Base-by-base conservation (phyloP, 1,284 basidiomycete genomes). In the Malassezia obtusa region DNA sequence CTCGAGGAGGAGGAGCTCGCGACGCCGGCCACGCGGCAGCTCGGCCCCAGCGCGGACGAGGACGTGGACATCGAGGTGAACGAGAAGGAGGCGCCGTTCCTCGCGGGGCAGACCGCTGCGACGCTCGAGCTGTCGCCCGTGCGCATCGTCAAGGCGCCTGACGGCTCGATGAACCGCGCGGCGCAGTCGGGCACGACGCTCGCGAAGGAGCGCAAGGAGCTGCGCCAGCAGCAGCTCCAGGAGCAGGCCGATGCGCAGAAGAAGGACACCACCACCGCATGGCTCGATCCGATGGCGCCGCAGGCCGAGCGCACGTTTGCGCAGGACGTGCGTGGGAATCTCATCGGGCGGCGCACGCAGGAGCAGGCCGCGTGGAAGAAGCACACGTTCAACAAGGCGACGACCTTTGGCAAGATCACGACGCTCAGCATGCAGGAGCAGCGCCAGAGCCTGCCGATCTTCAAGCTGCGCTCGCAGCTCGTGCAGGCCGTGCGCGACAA, bases 251-350 rank as follows among this genome's bases (percentile, higher is more conserved):
- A 98, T 71, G 87, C 89, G 0, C 85, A 98, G 74, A 82, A 88
- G 28, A 82, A 87, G 28, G 91, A 98, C 76, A 87, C 95, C 75
- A 89, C 82, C 60, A 84, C 88, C 26, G 90, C 90, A 8, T 98
- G 94, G 94, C 79, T 95, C 30, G 94, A 99, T 75, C 94, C 94
- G 9, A 95, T 96, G 89, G 87, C 92, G 7, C 85, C 85, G 64
- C 83, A 86, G 11, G 75, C 80, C 5, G 91, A 98, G 41, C 84
- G 82, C 60, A 78, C 87, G 49, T 99, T 98, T 70, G 94, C 94
- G 1, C 89, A 95, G 65, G 94, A 99, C 75, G 75, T 92, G 58
- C 80, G 89, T 47, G 86, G 89, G 14, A 84, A 84, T 62, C 76
- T 89, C 19, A 81, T 84, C 64, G 85, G 86, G 14, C 86, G 89